A percentile compares a stretch with the other conserved stretches of the same genome.
Conservation (phyloP, 441 rosid genomes). For the Arabidopsis lyrata region DNA sequence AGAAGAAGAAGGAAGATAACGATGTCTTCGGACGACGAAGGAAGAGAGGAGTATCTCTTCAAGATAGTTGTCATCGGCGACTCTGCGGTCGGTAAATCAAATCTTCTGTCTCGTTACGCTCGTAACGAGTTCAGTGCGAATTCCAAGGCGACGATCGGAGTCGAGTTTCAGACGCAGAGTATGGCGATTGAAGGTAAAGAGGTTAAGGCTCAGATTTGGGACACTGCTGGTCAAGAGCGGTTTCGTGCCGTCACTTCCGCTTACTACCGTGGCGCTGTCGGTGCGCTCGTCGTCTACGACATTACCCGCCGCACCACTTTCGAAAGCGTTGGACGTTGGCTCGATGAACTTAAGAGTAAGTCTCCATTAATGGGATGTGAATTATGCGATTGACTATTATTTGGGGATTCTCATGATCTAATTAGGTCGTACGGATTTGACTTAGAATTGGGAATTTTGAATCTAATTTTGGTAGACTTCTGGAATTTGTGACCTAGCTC, state of each 20-base stretch:
- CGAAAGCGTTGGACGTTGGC: constrained; percentile 64
- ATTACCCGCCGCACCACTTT: constrained; percentile 60
- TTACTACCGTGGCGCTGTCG: constrained; percentile 74
- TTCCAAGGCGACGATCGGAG: constrained; percentile 71
- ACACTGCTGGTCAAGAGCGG: constrained; percentile 72
- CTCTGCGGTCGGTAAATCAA: constrained; percentile 71
- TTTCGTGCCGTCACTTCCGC: constrained; percentile 81
- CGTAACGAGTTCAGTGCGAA: constrained; percentile 67
- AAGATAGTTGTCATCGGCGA: constrained; percentile 68
- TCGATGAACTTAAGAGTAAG: constrained; percentile 70
- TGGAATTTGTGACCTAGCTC: no score
- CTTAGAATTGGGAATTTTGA: constrained; percentile 1
- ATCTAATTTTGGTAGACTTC: not conserved
- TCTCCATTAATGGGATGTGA: not conserved
- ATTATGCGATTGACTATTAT: not conserved
- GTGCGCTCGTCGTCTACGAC: constrained; percentile 68
- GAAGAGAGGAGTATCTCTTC: constrained; percentile 71
- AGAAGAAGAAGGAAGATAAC: not conserved
- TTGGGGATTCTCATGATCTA: not conserved
- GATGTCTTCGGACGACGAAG: constrained; percentile 64
- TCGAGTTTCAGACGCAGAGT: constrained; percentile 73
- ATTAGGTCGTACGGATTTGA: constrained; percentile 20
- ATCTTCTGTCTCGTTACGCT: constrained; percentile 68
- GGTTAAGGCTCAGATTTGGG: constrained; percentile 80
- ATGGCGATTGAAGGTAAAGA: constrained; percentile 72